Evolutionary conservation across 306 rosid genomes (phyloP).

Genomic region (Comarum palustre): DNA sequence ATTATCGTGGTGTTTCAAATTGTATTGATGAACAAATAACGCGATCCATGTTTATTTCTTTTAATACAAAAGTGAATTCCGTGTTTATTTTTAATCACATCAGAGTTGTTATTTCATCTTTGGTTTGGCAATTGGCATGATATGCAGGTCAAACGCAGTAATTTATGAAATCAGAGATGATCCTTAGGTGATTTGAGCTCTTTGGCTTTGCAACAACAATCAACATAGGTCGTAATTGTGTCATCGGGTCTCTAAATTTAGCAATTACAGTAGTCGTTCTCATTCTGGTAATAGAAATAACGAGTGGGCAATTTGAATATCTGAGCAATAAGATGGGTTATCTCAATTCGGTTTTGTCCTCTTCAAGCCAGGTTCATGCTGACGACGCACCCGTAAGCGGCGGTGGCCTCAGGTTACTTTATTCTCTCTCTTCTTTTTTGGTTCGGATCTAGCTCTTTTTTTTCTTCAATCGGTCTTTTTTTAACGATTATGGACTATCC

Average conservation of each 20-base stretch:
- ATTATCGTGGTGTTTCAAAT: neutral
- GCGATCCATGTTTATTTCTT: slow-evolving; percentile 23
- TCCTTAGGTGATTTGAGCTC: slow-evolving; percentile 33
- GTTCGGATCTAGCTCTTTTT: slow-evolving; percentile 30
- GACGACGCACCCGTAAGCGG: slow-evolving; percentile 80
- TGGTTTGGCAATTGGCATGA: slow-evolving; percentile 18
- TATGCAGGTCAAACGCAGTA: slow-evolving; percentile 46
- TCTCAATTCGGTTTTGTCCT: slow-evolving; percentile 69
- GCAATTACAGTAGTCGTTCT: slow-evolving; percentile 28
- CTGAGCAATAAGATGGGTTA: slow-evolving; percentile 66
- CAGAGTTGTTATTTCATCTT: neutral
- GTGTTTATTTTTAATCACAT: slow-evolving; percentile 13
- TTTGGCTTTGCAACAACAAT: slow-evolving; percentile 32
- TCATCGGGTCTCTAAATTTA: slow-evolving; percentile 18
- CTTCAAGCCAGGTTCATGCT: slow-evolving; percentile 66
- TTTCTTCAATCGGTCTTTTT: slow-evolving; percentile 8
- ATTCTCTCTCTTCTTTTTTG: neutral
- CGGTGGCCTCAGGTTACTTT: slow-evolving; percentile 73
- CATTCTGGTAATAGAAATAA: slow-evolving; percentile 32
- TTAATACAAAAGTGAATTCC: neutral
- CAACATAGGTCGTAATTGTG: slow-evolving; percentile 37
- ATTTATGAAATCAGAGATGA: slow-evolving; percentile 29
- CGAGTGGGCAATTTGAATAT: slow-evolving; percentile 41
- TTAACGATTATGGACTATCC: slow-evolving; percentile 9
- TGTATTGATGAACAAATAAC: slow-evolving; percentile 3